Percentiles rank a stretch among this genome's conserved stretches.
Evolutionary conservation across 352 stramenopile species (phyloP).

Genomic region (Globisporangium nodosum): DNA sequence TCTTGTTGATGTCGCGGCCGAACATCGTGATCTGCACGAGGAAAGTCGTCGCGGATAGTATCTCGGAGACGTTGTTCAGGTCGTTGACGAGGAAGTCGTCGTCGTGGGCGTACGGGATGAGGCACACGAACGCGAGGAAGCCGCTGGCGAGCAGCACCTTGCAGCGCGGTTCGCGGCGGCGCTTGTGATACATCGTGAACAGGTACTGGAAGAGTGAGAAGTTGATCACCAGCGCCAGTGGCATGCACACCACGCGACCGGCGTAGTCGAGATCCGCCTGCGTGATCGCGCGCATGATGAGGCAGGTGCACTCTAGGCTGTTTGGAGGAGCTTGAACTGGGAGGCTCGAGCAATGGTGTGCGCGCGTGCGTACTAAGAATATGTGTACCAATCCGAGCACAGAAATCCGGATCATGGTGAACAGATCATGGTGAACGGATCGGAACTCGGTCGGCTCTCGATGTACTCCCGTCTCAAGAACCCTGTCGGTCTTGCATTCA

Average conservation of each 20-base stretch:
- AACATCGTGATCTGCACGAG: conserved; percentile 36
- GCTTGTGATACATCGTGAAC: conserved; percentile 19
- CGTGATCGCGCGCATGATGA: background rate
- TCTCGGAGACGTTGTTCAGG: conserved; percentile 35
- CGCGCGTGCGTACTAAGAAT: conserved; percentile 15
- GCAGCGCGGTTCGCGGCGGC: background rate
- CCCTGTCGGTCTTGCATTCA: no score
- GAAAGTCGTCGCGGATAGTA: conserved; percentile 22
- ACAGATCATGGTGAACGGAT: no score
- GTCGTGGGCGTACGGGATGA: conserved; percentile 18
- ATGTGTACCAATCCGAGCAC: no score
- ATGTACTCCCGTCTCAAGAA: no score
- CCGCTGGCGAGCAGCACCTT: conserved; percentile 8
- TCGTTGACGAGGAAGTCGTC: conserved; percentile 11
- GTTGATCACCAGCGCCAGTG: conserved; percentile 18
- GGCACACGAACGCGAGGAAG: conserved; percentile 14
- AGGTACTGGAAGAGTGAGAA: conserved; percentile 41
- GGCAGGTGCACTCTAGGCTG: background rate
- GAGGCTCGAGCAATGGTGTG: no score
- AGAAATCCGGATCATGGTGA: conserved; percentile 24
- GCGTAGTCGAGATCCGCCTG: background rate
- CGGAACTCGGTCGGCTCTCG: no score
- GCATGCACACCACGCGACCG: background rate
- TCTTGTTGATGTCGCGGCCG: conserved; percentile 22
- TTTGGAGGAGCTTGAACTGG: no score